Percentiles rank a stretch among this genome's conserved stretches.
phyloP scores from a whole-genome alignment of 768 basidiomycete species.

The Mycena metata region DNA sequence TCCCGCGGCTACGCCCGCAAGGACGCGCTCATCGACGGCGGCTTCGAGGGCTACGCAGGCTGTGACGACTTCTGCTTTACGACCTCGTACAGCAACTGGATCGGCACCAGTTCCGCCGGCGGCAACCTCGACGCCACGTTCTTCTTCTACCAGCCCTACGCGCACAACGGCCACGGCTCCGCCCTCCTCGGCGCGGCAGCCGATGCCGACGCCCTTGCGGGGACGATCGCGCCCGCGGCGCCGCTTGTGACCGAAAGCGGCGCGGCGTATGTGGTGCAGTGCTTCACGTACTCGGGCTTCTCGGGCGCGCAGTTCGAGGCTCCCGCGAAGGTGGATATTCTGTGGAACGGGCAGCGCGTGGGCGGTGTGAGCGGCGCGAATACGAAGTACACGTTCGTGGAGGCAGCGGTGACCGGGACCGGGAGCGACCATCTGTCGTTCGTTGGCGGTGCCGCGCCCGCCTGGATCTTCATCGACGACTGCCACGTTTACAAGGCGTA shows the following conservation, averaged over 20 bases:
- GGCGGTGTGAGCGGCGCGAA: slow-evolving; percentile 52
- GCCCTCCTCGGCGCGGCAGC: slow-evolving; percentile 60
- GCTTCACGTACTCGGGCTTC: slow-evolving; percentile 59
- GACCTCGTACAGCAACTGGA: slow-evolving; percentile 53
- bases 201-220: slow-evolving; percentile 52
- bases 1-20: slow-evolving; percentile 62
- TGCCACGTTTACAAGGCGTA: slow-evolving; percentile 44
- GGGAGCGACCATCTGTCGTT: slow-evolving; percentile 56
- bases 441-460: slow-evolving; percentile 60
- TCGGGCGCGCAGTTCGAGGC: slow-evolving; percentile 49
- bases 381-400: slow-evolving; percentile 52
- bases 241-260: slow-evolving; percentile 53
- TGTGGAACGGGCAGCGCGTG: slow-evolving; percentile 58
- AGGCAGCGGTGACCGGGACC: slow-evolving; percentile 50
- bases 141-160: slow-evolving; percentile 57
- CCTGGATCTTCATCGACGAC: slow-evolving; percentile 66
- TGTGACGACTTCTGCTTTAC: slow-evolving; percentile 60
- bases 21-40: slow-evolving; percentile 55
- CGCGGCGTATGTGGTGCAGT: slow-evolving; percentile 54
- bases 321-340: slow-evolving; percentile 53
- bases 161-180: slow-evolving; percentile 55
- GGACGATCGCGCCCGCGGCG: slow-evolving; percentile 52
- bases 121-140: slow-evolving; percentile 59
- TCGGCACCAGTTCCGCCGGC: slow-evolving; percentile 51
- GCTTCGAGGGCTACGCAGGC: slow-evolving; percentile 57